A percentile compares a stretch with the other conserved stretches of the same genome.
phyloP scores from a whole-genome alignment of 2,329 filamentous ascomycete genomes.

The Cercospora sp. region DNA sequence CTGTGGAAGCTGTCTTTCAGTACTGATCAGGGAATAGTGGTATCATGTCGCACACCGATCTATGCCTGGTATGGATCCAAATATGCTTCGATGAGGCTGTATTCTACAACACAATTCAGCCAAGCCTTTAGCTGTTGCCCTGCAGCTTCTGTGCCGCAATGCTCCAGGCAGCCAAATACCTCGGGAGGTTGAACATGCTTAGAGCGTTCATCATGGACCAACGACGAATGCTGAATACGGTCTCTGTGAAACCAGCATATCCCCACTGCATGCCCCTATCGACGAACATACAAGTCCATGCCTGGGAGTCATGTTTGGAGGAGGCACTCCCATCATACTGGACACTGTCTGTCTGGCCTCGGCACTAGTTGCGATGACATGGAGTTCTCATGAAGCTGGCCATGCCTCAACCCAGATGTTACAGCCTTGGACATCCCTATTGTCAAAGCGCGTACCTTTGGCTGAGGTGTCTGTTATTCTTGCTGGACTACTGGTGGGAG shows the following conservation, averaged over 20 bases:
- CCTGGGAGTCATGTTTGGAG: background rate
- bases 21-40: slow-evolving; percentile 10
- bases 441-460: too few relatives aligned
- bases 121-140: background rate
- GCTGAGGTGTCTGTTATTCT: too few relatives aligned
- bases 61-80: slow-evolving; percentile 21
- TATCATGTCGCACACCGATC: slow-evolving; percentile 17
- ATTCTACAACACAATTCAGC: background rate
- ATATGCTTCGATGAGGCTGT: slow-evolving; percentile 1
- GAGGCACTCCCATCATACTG: background rate
- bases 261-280: background rate
- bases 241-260: background rate
- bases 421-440: background rate
- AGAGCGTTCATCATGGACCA: background rate
- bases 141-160: slow-evolving; percentile 1
- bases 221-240: background rate
- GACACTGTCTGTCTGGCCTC: background rate
- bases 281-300: background rate
- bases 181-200: background rate
- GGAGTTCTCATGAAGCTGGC: background rate
- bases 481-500: too few relatives aligned
- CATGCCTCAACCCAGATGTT: background rate
- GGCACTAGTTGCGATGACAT: background rate
- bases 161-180: background rate
- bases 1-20: background rate